Evolutionary conservation across 2,329 filamentous ascomycete species (phyloP), one percentile per base, ranked within the genome.

Genomic region (Fusarium annulatum): DNA sequence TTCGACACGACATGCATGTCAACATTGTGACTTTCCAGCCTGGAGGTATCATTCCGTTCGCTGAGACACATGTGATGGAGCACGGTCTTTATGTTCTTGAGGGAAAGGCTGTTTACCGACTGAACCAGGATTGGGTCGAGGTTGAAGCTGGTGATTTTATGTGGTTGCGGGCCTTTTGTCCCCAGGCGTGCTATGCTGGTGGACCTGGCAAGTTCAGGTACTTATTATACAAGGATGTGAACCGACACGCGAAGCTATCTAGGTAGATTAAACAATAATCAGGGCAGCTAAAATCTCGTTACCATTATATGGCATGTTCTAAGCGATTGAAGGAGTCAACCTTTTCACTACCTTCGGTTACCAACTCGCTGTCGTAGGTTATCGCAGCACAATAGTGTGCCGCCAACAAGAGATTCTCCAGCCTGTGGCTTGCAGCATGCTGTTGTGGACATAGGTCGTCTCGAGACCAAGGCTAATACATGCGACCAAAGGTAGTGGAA

Each of bases 61-160:
- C 69, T 7, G 69, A 71, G 53, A 71, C 69, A 12, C 69, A 71
- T 26, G 69, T 71, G 3, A 71, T 71, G 69, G 69, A 71, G 28
- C 69, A 71, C 1, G 69, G 69, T 6, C 67, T 71, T 18, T 71
- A 71, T 10, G 69, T 71, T 6, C 42, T 71, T 2, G 67, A 71
- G 9, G 69, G 69, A 12, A 71, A 71, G 38, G 69, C 69, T 5
- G 69, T 71, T 3, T 71, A 71, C 15, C 41, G 68, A 11, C 56
- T 71, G 1, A 71, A 71, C 14, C 67, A 71, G 51, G 68, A 71
- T 7, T 71, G 66, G 66, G 67, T 66, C 3, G 67, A 70, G 46
- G 67, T 70, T 23, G 67, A 70, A 10, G 67, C 66, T 3, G 67
- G 67, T 34, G 67, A 70, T 26, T 70, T 70, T 9, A 70, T 70